Evolutionary conservation across 768 basidiomycete species (phyloP), one percentile per base, ranked within the genome.

Genomic region (Saitozyma sp.): DNA sequence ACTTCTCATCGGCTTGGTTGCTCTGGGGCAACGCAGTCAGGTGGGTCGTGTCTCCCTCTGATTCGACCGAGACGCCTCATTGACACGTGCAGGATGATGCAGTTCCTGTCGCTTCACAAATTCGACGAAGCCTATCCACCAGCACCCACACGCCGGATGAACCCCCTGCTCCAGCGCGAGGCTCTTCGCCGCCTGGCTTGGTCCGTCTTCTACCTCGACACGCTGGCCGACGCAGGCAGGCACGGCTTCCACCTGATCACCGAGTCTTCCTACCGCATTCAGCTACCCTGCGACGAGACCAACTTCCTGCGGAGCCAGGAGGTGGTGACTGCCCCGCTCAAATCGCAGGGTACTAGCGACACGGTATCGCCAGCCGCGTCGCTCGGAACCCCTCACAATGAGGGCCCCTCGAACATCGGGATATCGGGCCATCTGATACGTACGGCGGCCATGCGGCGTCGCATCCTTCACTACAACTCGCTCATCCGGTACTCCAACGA

Each of bases 1-100:
- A 54, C 19, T 61, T 59, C 40, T 53, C 11, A 9, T 8, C 59
- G 8, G 39, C 53, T n/a, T 61, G 60, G 66, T 45, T 62, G 29
- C 50, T 64, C 56, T 56, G 64, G n/a, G 67, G 67, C 7, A 58
- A 58, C 17, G 67, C 67, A 9, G 67, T 62, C 14, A 57, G 64
- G 67, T 68, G 14, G 13, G 66, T 45, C 9, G 5, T 37, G 9
- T 2, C 9, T 14, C 42, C 2, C 29, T 2, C 29, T 29, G 29
- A 29, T 29, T 29, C 29, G 29, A 29, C 29, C 29, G 29, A 29
- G 29, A 29, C 29, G 29, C 29, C 29, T 29, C 5, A 2, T 29
- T 20, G 11, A 10, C 37, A 11, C 14, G 17, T 7, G 7, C 57
- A 68, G 66, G 56, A 68, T 68, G 63, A 68, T 68, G 67, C 65